A percentile compares a stretch with the other conserved stretches of the same genome.
Conservation (phyloP, 352 stramenopile species). For the Globisporangium orthogonon region DNA sequence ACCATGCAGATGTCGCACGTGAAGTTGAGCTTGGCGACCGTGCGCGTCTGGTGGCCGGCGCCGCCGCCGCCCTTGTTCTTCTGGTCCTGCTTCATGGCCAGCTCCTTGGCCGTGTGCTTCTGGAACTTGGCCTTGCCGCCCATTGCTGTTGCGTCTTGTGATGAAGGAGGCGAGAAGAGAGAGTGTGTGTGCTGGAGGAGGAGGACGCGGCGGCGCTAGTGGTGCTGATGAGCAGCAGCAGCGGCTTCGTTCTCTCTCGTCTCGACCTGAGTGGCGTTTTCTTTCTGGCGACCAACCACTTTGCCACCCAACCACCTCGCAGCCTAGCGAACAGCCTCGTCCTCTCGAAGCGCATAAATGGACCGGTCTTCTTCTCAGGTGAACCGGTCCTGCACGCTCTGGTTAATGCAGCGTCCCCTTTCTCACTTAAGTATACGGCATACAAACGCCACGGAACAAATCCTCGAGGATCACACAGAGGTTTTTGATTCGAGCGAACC, state of each 20-base stretch:
- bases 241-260: background rate
- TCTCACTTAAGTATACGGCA: background rate
- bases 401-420: no score
- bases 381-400: no score
- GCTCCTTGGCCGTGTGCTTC: constrained; percentile 70
- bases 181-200: background rate
- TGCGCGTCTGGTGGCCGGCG: constrained; percentile 26
- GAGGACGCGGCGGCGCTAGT: background rate
- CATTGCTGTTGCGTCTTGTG: constrained; percentile 19
- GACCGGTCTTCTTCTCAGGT: no score
- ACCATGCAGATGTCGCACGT: constrained; percentile 69
- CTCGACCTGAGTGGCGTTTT: background rate
- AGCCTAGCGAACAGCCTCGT: no score
- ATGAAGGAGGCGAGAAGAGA: background rate
- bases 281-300: background rate
- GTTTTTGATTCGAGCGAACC: no score
- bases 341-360: no score
- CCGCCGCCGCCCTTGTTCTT: constrained; percentile 61
- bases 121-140: constrained; percentile 73
- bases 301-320: background rate
- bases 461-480: background rate
- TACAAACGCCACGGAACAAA: background rate
- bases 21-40: constrained; percentile 53
- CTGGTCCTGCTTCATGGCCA: constrained; percentile 34
- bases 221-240: background rate